These are phyloP conservation scores for Botryotinia calthae DNA, from an alignment of 2,329 filamentous ascomycete species.

Conservation along the genomic window DNA sequence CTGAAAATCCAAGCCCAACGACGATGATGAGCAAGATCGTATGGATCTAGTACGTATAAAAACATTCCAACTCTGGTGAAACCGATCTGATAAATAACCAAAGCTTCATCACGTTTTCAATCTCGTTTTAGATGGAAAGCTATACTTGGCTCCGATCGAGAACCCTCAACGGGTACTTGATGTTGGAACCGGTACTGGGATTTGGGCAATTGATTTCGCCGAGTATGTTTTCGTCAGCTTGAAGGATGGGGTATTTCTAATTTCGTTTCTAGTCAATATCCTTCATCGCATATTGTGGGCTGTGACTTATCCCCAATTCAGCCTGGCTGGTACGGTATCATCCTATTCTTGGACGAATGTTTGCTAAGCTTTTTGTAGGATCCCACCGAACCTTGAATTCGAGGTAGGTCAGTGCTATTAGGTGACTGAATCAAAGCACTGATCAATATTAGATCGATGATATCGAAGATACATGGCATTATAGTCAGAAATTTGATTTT, in stretches of 20 bases:
- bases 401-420: conserved; percentile 27
- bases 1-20: conserved; percentile 31
- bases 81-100: not conserved
- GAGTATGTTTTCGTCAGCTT: conserved; percentile 28
- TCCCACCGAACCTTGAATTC: conserved; percentile 35
- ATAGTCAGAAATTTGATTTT: conserved; percentile 22
- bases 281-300: conserved; percentile 30
- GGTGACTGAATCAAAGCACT: not conserved
- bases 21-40: conserved; percentile 36
- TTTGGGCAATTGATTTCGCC: conserved; percentile 23
- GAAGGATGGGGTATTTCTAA: conserved; percentile 15
- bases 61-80: too few species aligned
- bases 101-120: conserved; percentile 18
- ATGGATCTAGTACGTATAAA: conserved; percentile 27
- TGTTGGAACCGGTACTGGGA: conserved; percentile 19
- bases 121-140: conserved; percentile 5
- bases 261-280: conserved; percentile 34
- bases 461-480: conserved; percentile 36
- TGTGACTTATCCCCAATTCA: conserved; percentile 34
- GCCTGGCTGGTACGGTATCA: conserved; percentile 28
- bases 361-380: conserved; percentile 20
- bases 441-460: conserved; percentile 34
- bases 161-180: conserved; percentile 15
- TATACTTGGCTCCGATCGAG: conserved; percentile 11
- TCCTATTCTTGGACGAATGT: not conserved